Base-by-base conservation (phyloP, 352 stramenopile genomes). In the Halophytophthora batemanensis region DNA sequence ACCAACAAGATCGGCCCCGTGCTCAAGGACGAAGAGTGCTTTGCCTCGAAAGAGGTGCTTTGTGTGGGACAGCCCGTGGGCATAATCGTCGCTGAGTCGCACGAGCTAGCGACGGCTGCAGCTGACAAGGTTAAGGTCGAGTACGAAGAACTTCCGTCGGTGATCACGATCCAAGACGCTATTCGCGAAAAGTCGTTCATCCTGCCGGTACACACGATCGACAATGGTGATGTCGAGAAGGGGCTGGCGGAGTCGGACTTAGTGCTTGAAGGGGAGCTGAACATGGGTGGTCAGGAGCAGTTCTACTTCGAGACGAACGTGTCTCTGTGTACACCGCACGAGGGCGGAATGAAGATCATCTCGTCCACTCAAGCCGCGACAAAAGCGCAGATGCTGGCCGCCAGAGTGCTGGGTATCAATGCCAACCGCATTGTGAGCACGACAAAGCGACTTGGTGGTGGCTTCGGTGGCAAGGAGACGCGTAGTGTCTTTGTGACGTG, bases 391-490 rank as follows among this genome's bases (percentile, higher is more conserved):
- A 71, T 79, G 3, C 74, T 88, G 43, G 87, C 90, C 33, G 86
- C 94, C 6, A 85, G 81, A n/a, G 91, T 97, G 8, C 91, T 96
- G 4, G 93, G 92, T 7, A 86, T 98, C 12, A 84, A 87, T 2
- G 77, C 77, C 11, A 87, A 90, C 45, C 91, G 96, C 29, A 92
- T 99, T 15, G 84, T 97, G 31, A 94, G 87, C 19, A 76, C 77
- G 17, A 89, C 92, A 15, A 98, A 98, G 69, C 80, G 96, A 23
- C 96, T 98, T 64, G 96, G 96, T 39, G 96, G 96, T 52, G 96
- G 90, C 11, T 99, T 99, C 71, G 96, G 96, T 29, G 96, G 95
- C 29, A 98, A 98, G 64, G 93, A 98, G 66, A 98, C 94, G 8
- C 77, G 92, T 8, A 97, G 70, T 33, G 86, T 75, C 36, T 98